phyloP scores from a whole-genome alignment of 2,329 filamentous ascomycete genomes.

The Dactylellina haptotyla region DNA sequence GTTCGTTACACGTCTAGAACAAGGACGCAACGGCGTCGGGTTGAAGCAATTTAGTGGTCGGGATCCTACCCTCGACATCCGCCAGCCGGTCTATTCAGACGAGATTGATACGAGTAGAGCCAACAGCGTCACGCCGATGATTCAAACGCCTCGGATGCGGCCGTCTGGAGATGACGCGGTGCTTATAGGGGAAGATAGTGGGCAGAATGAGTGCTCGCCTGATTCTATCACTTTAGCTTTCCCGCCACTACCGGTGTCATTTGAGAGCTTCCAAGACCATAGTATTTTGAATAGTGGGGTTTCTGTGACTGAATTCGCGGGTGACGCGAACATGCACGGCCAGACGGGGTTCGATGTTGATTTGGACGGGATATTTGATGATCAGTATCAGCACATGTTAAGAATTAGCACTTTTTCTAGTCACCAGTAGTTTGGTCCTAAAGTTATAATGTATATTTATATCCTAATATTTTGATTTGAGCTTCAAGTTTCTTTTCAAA shows the following conservation, averaged over 20 bases:
- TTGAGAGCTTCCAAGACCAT: not conserved
- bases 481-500: no score
- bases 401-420: not conserved
- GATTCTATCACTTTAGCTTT: not conserved
- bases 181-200: not conserved
- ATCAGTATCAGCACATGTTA: constrained; percentile 5
- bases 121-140: not conserved
- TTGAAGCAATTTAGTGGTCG: not conserved
- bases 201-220: not conserved
- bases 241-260: not conserved
- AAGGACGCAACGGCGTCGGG: constrained; percentile 15
- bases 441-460: no score
- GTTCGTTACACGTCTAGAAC: constrained; percentile 53
- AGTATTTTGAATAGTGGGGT: not conserved
- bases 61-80: constrained; percentile 29
- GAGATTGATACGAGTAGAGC: constrained; percentile 15
- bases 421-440: not conserved
- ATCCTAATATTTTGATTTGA: no score
- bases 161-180: not conserved
- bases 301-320: not conserved
- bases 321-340: not conserved
- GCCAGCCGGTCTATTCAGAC: constrained; percentile 37
- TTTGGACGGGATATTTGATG: not conserved
- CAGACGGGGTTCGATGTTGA: not conserved
- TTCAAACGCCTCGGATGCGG: not conserved